These are phyloP conservation scores for Allium sativum DNA, from an alignment of 106 monocot species.

Conservation along the genomic window DNA sequence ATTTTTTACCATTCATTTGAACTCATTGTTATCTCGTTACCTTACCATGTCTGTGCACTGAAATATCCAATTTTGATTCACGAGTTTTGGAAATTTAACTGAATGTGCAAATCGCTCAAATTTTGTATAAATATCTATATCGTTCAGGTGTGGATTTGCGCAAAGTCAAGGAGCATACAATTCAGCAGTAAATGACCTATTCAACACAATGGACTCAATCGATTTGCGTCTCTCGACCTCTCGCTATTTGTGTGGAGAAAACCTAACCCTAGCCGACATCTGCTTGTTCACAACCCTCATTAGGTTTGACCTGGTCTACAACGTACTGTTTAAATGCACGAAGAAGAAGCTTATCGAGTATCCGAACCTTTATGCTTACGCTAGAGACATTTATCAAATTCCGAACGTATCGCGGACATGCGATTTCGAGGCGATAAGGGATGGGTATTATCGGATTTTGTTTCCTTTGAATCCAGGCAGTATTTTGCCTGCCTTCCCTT, in stretches of 20 bases:
- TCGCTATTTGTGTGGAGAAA: slow-evolving; percentile 74
- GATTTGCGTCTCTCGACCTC: slow-evolving; percentile 48
- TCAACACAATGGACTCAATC: slow-evolving; percentile 53
- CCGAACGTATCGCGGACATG: slow-evolving; percentile 73
- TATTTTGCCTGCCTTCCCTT: slow-evolving; percentile 61
- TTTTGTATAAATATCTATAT: background rate
- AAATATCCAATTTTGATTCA: no score
- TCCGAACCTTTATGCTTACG: slow-evolving; percentile 64
- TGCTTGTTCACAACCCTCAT: slow-evolving; percentile 90
- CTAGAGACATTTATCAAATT: slow-evolving; percentile 82
- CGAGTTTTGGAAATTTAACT: no score
- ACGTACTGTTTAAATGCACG: slow-evolving; percentile 78
- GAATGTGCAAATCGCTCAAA: no score
- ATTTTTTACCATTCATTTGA: no score
- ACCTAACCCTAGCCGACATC: slow-evolving; percentile 69
- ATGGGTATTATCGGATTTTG: slow-evolving; percentile 66
- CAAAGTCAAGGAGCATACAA: slow-evolving; percentile 94
- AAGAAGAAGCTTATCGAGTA: slow-evolving; percentile 84
- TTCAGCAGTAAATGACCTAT: slow-evolving; percentile 41
- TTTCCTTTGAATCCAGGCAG: slow-evolving; percentile 83
- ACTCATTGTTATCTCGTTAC: no score
- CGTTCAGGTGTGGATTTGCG: slow-evolving; percentile 79
- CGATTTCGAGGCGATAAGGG: slow-evolving; percentile 68
- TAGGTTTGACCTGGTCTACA: slow-evolving; percentile 77
- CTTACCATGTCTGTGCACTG: no score